Conservation (phyloP, 441 rosid genomes). For the Raphanus hybrid region DNA sequence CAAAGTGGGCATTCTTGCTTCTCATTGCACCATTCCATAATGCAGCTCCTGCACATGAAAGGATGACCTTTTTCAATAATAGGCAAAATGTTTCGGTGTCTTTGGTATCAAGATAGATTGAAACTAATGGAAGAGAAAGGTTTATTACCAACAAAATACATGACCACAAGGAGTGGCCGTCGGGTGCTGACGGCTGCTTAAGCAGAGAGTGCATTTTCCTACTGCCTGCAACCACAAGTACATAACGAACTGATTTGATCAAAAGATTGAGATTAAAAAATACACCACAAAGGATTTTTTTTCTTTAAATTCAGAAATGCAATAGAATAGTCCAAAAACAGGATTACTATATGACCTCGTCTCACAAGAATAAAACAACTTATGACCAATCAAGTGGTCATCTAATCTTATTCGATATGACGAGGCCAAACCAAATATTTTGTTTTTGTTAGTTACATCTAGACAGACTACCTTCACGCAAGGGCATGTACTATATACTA, state of each 20-base stretch:
- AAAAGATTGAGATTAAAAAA: not conserved
- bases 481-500: not conserved
- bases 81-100: slow-evolving; percentile 2
- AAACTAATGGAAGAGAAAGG: not conserved
- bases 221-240: slow-evolving; percentile 42
- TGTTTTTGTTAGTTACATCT: not conserved
- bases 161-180: slow-evolving; percentile 96
- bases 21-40: slow-evolving; percentile 89
- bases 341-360: not conserved
- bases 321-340: slow-evolving; percentile 1
- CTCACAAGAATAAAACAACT: slow-evolving; percentile 6
- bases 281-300: not conserved
- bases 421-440: not conserved
- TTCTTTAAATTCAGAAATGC: not conserved
- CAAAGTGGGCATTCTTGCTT: slow-evolving; percentile 97
- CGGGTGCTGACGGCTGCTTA: slow-evolving; percentile 81
- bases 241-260: slow-evolving; percentile 2
- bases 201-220: slow-evolving; percentile 89
- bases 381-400: not conserved
- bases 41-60: slow-evolving; percentile 55
- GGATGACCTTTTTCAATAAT: not conserved
- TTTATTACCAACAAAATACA: slow-evolving; percentile 85
- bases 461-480: not conserved
- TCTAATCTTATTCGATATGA: slow-evolving; percentile 4
- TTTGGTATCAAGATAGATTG: not conserved